Base-by-base conservation (phyloP, 2,329 filamentous ascomycete species). In the Aureobasidium sp. region DNA sequence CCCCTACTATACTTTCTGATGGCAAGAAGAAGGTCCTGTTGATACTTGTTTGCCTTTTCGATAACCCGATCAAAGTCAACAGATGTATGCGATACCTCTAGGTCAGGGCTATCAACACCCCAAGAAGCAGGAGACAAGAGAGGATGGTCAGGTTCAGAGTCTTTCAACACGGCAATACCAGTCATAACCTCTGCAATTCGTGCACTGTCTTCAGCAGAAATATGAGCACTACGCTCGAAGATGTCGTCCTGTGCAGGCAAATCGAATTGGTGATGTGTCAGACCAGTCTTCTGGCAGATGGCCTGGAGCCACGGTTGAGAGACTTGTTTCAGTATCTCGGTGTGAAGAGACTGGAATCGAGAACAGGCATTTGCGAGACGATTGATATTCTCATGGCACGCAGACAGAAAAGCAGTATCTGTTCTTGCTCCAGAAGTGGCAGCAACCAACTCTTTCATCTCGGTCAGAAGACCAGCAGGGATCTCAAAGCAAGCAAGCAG, bases 251-350 rank as follows among this genome's bases (percentile, higher is more conserved):
- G 76, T 65, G 89, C 79, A 7, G 42, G 29, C 67, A 90, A 89
- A 3, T 42, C 61, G 20, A 46, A n/a, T 1, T 32, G 20, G 12
- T 26, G 23, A 69, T 80, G 67, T 81, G 61, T 65, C 12, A 90
- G 80, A 0, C 90, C 90, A 64, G 92, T 84, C 89, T 90, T 94
- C 68, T 87, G 84, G 66, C 87, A 82, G 8, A 88, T 78, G 57
- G 87, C 82, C 58, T 85, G 81, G 9, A 89, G 76, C 83, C 87
- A 91, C 0, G 88, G 88, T 32, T 75, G 74, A 1, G 84, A 84
- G 1, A 87, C 84, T 42, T 82, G 78, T 48, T 79, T 77, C 17
- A 94, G 72, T 0, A 93, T 79, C 64, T 90, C 84, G 17, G 86
- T 5, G 41, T 63, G 34, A 6, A 60, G 48, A 8, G 23, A 7